These are phyloP conservation scores for Curvularia verruculosa DNA, from an alignment of 2,329 filamentous ascomycete species.

Conservation along the genomic window DNA sequence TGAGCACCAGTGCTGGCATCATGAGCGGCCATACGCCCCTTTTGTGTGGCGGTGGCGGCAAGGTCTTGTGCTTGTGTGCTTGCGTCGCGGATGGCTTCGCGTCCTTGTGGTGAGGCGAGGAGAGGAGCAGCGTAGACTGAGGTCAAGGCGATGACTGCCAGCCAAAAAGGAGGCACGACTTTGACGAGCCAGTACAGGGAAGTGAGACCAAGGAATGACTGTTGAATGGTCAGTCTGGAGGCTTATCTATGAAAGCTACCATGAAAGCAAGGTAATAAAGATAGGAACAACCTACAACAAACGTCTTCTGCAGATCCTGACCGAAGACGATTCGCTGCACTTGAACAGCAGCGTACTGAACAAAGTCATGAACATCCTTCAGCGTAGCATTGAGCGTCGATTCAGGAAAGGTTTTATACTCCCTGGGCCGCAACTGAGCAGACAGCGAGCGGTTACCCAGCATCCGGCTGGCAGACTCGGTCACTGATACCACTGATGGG, in stretches of 20 bases:
- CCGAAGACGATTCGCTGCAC: background rate
- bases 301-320: background rate
- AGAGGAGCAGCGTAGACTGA: background rate
- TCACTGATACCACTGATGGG: slow-evolving; percentile 1
- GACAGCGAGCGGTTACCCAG: background rate
- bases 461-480: background rate
- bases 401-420: slow-evolving; percentile 1
- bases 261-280: background rate
- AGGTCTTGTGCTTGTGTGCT: background rate
- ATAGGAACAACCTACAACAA: background rate
- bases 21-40: background rate
- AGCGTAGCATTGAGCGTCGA: slow-evolving; percentile 2
- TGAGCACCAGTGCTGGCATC: background rate
- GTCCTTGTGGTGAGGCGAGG: background rate
- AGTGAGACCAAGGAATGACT: background rate
- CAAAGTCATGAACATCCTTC: slow-evolving; percentile 2
- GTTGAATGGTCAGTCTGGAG: background rate
- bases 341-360: slow-evolving; percentile 1
- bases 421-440: background rate
- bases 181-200: background rate
- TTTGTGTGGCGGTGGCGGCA: background rate
- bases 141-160: background rate
- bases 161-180: background rate
- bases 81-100: background rate
- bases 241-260: background rate